Percentiles rank a stretch among this genome's conserved stretches.
Evolutionary conservation across 2,329 filamentous ascomycete genomes (phyloP).

Genomic region (Mollisia scopiformis): DNA sequence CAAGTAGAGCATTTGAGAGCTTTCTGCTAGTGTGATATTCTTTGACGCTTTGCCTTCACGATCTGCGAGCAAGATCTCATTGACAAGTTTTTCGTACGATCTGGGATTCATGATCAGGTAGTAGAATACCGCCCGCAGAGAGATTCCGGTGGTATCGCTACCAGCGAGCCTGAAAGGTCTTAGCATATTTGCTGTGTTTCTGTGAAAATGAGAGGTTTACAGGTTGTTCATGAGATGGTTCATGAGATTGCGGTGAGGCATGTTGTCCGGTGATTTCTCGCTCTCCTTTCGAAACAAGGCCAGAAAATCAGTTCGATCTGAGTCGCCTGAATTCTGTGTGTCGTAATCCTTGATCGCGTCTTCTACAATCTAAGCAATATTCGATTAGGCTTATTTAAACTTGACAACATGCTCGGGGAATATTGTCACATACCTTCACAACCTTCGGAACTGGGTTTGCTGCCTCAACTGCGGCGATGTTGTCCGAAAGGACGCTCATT

Average conservation of each 20-base stretch:
- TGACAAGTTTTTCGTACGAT: slow-evolving; percentile 6
- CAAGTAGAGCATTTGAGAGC: slow-evolving; percentile 11
- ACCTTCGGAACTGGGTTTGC: background rate
- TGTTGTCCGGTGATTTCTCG: background rate
- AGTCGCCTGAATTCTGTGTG: background rate
- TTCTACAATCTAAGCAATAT: background rate
- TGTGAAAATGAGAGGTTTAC: background rate
- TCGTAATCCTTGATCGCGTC: background rate
- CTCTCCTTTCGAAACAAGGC: background rate
- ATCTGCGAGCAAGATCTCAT: slow-evolving; percentile 15
- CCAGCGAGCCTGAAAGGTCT: slow-evolving; percentile 14
- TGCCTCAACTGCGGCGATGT: background rate
- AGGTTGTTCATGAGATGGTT: background rate
- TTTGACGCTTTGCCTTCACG: slow-evolving; percentile 7
- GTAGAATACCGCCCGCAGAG: slow-evolving; percentile 20
- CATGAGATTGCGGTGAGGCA: background rate
- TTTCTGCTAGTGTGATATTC: slow-evolving; percentile 6
- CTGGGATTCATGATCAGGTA: slow-evolving; percentile 17
- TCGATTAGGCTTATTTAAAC: background rate
- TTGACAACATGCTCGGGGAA: background rate
- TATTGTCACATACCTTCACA: background rate
- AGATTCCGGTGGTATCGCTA: slow-evolving; percentile 21
- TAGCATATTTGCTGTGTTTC: background rate
- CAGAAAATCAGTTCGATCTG: background rate
- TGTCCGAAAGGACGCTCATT: too few species aligned